phyloP scores from a whole-genome alignment of 176 grass and related monocot species.

The Avena sativa region DNA sequence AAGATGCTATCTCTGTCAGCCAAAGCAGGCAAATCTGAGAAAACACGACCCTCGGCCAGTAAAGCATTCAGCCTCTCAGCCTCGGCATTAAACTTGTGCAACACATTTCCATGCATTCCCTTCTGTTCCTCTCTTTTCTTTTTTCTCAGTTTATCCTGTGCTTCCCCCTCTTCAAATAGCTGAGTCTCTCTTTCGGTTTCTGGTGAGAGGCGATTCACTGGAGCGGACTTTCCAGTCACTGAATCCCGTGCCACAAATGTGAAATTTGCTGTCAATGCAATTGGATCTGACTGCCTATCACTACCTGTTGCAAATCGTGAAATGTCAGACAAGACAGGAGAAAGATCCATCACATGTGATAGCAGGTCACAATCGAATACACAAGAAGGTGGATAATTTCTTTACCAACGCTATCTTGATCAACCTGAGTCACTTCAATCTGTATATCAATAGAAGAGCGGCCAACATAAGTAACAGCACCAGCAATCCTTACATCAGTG shows the following conservation, averaged over 20 bases:
- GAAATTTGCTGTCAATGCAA: constrained; percentile 87
- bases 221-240: constrained; percentile 82
- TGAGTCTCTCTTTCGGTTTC: constrained; percentile 82
- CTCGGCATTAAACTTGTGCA: constrained; percentile 54
- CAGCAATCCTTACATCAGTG: constrained; percentile 81
- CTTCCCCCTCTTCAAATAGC: constrained; percentile 69
- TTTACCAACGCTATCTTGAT: constrained; percentile 52
- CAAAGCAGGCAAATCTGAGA: constrained; percentile 93
- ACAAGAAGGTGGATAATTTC: not conserved
- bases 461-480: constrained; percentile 92
- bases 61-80: constrained; percentile 59
- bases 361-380: not conserved
- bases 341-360: constrained; percentile 4
- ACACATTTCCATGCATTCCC: constrained; percentile 51
- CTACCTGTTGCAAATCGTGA: constrained; percentile 52
- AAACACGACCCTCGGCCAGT: constrained; percentile 81
- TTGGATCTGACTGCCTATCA: constrained; percentile 50
- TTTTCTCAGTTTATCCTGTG: constrained; percentile 74
- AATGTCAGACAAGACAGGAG: constrained; percentile 26
- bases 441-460: constrained; percentile 98
- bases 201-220: constrained; percentile 82
- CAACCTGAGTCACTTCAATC: constrained; percentile 90
- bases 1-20: constrained; percentile 89
- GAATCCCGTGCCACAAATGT: constrained; percentile 88
- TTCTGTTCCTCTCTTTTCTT: constrained; percentile 86